Evolutionary conservation across 169 alveolate species (phyloP).

Genomic region (Cryptosporidium meleagridis): DNA sequence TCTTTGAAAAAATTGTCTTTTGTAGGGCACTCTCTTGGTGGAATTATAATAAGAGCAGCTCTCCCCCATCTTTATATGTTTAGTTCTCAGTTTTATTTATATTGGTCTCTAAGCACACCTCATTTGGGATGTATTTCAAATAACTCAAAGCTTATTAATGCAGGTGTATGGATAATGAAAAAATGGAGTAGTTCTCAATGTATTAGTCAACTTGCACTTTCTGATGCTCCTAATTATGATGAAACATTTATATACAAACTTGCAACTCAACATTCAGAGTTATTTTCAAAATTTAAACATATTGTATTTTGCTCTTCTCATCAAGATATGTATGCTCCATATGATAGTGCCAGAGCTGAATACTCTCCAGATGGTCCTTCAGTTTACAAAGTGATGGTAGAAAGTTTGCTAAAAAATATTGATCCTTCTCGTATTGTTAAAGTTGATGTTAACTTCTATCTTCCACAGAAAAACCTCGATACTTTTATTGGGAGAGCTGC

Average conservation of each 20-base stretch:
- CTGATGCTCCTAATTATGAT: constrained; percentile 83
- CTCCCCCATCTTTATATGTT: constrained; percentile 87
- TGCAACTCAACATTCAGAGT: constrained; percentile 79
- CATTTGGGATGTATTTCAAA: constrained; percentile 91
- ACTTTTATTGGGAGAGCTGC: constrained; percentile 95
- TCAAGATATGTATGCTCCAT: constrained; percentile 92
- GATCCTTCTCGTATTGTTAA: constrained; percentile 82
- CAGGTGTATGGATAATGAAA: constrained; percentile 93
- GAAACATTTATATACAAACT: constrained; percentile 87
- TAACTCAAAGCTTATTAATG: constrained; percentile 87
- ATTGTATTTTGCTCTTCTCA: constrained; percentile 86
- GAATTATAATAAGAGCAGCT: constrained; percentile 93
- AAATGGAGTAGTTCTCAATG: constrained; percentile 88
- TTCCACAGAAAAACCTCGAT: constrained; percentile 88
- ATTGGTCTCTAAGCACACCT: constrained; percentile 89
- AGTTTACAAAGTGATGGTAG: constrained; percentile 86
- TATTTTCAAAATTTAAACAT: constrained; percentile 83
- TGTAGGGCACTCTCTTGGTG: constrained; percentile 94
- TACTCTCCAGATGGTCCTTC: constrained; percentile 80
- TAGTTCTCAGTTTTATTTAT: constrained; percentile 84
- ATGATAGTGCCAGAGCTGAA: constrained; percentile 90
- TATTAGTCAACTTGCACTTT: constrained; percentile 86
- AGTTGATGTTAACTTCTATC: constrained; percentile 89
- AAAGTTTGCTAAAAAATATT: constrained; percentile 81
- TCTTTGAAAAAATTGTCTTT: constrained; percentile 85